A percentile compares a stretch with the other conserved stretches of the same genome.
These are phyloP conservation scores for Candolleomyces efflorescens DNA, from an alignment of 768 basidiomycete species.

Conservation along the genomic window DNA sequence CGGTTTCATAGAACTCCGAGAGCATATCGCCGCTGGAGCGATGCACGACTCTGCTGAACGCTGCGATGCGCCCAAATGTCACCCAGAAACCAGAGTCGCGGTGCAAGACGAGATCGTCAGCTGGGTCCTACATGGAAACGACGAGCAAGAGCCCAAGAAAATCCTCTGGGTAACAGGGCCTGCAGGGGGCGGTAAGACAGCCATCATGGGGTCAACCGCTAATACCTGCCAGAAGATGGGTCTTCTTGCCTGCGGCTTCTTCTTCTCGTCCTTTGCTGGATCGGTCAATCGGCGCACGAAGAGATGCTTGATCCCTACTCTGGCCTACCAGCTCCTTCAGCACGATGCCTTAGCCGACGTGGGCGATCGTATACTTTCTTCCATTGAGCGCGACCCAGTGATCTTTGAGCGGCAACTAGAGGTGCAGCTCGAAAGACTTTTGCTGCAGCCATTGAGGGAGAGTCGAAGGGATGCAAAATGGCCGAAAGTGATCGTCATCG, in stretches of 20 bases:
- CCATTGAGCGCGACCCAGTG: background rate
- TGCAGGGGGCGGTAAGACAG: constrained; percentile 8
- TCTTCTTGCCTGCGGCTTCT: constrained; percentile 4
- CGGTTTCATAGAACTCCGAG: too few species aligned
- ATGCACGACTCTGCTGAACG: too few species aligned
- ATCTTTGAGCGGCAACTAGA: background rate
- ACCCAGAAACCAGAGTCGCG: too few species aligned
- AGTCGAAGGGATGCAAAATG: background rate
- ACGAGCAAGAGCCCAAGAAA: background rate
- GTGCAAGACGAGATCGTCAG: background rate
- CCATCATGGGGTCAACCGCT: background rate
- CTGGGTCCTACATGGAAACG: background rate
- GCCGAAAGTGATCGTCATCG: constrained; percentile 5
- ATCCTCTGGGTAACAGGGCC: constrained; percentile 4
- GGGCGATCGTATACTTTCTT: background rate
- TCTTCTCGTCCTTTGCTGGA: constrained; percentile 5
- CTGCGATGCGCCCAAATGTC: too few species aligned
- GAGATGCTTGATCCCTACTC: background rate
- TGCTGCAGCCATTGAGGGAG: background rate
- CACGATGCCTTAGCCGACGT: too few species aligned
- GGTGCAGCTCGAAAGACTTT: background rate
- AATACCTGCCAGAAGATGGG: background rate
- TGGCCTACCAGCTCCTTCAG: background rate
- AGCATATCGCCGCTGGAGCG: too few species aligned
- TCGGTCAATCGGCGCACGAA: background rate